phyloP scores from a whole-genome alignment of 148 eudicot species.

The Oxyria digyna region DNA sequence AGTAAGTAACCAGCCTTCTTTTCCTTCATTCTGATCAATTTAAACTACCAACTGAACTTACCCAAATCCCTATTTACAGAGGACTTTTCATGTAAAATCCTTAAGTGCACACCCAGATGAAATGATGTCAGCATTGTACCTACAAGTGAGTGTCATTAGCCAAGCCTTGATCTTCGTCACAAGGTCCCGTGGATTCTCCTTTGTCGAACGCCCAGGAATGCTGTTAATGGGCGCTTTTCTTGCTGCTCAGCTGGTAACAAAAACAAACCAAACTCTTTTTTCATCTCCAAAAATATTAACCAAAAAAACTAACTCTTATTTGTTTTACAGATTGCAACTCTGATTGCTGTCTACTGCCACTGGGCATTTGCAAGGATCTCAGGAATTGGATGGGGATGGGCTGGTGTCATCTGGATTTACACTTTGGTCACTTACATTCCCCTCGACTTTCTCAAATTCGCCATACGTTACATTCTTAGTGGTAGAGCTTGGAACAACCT shows the following conservation, averaged over 20 bases:
- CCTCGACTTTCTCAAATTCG: conserved; percentile 48
- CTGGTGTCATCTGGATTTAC: conserved; percentile 52
- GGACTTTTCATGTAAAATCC: conserved; percentile 23
- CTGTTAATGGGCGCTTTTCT: conserved; percentile 39
- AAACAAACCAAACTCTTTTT: background rate
- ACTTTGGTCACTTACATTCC: conserved; percentile 46
- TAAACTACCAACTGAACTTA: background rate
- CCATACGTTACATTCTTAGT: conserved; percentile 38
- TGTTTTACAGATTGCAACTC: conserved; percentile 40
- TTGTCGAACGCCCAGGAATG: conserved; percentile 46
- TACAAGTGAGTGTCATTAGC: conserved; percentile 63
- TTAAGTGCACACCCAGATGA: conserved; percentile 15
- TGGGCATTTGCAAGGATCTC: conserved; percentile 41
- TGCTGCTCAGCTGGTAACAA: conserved; percentile 54
- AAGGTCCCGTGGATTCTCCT: conserved; percentile 62
- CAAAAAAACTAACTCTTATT: background rate
- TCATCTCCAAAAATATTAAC: background rate
- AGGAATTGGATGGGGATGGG: conserved; percentile 75
- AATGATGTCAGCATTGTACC: conserved; percentile 50
- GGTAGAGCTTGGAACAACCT: conserved; percentile 60
- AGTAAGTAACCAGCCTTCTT: conserved; percentile 20
- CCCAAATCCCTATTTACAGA: conserved; percentile 11
- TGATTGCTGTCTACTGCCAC: conserved; percentile 47
- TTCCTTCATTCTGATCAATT: background rate
- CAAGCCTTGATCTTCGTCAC: conserved; percentile 69